phyloP scores from a whole-genome alignment of 2,329 filamentous ascomycete species.

The Cordyceps cateniannulata region DNA sequence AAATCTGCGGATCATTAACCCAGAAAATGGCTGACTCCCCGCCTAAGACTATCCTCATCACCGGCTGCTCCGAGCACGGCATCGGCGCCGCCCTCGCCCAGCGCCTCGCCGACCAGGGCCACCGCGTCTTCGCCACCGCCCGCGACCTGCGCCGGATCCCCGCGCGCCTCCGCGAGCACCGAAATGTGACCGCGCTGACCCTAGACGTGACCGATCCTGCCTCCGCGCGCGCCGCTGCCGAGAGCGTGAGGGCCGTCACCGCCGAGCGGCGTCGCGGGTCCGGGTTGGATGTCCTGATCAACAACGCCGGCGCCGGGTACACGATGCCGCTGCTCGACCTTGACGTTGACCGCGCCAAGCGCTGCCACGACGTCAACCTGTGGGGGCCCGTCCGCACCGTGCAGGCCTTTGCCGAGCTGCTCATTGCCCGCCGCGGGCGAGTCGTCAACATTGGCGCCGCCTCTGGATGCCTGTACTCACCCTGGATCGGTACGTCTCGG shows the following conservation, averaged over 20 bases:
- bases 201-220: constrained; percentile 26
- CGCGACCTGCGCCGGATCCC: constrained; percentile 21
- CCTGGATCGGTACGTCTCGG: constrained; percentile 3
- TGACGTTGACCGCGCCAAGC: constrained; percentile 24
- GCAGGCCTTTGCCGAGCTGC: constrained; percentile 27
- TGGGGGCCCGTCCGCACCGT: constrained; percentile 30
- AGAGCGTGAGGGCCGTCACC: constrained; percentile 15
- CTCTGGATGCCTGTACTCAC: not conserved
- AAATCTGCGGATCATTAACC: too few relatives aligned
- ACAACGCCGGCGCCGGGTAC: constrained; percentile 19
- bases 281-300: constrained; percentile 18
- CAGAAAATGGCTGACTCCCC: too few relatives aligned
- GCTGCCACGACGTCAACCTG: constrained; percentile 37
- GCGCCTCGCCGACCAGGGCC: constrained; percentile 19
- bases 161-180: constrained; percentile 16
- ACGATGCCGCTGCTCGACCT: constrained; percentile 24
- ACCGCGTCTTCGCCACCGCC: constrained; percentile 28
- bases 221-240: constrained; percentile 20
- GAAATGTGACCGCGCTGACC: constrained; percentile 20
- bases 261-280: not conserved
- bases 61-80: constrained; percentile 18
- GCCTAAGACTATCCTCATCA: constrained; percentile 8
- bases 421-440: constrained; percentile 21
- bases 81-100: constrained; percentile 22
- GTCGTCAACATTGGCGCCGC: constrained; percentile 18